phyloP scores from a whole-genome alignment of 108 stramenopile genomes.

The Epithemia pelagica region DNA sequence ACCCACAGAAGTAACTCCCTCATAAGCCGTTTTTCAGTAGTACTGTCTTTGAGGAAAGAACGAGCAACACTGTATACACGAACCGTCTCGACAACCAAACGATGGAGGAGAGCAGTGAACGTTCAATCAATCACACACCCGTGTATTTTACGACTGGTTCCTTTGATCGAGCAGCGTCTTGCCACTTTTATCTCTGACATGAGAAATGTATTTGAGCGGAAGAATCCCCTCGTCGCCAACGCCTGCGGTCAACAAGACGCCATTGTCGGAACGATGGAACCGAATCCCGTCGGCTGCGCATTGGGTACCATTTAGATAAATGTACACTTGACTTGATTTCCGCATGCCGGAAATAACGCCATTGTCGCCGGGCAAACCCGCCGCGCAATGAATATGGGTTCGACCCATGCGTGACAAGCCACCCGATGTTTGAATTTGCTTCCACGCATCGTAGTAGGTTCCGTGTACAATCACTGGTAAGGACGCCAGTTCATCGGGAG shows the following conservation, averaged over 20 bases:
- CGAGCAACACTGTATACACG: too few species aligned
- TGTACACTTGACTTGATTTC: constrained; percentile 46
- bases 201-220: constrained; percentile 56
- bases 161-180: constrained; percentile 1
- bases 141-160: too few species aligned
- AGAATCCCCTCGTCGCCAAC: constrained; percentile 46
- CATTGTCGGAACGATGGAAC: constrained; percentile 68
- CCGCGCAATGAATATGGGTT: constrained; percentile 81
- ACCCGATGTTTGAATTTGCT: constrained; percentile 40
- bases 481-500: constrained; percentile 36
- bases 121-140: too few species aligned
- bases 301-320: constrained; percentile 47
- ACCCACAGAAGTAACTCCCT: constrained; percentile 39
- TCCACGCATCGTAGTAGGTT: constrained; percentile 59
- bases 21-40: not conserved
- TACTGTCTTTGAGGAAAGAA: too few species aligned
- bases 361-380: constrained; percentile 48
- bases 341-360: constrained; percentile 83
- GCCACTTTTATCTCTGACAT: constrained; percentile 26
- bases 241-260: constrained; percentile 66
- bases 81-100: too few species aligned
- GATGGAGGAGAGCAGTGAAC: too few species aligned
- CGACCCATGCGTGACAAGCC: constrained; percentile 65
- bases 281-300: constrained; percentile 61
- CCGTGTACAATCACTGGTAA: constrained; percentile 62